These are phyloP conservation scores for Babesia bovis DNA, from an alignment of 169 alveolate genomes.

Conservation along the genomic window DNA sequence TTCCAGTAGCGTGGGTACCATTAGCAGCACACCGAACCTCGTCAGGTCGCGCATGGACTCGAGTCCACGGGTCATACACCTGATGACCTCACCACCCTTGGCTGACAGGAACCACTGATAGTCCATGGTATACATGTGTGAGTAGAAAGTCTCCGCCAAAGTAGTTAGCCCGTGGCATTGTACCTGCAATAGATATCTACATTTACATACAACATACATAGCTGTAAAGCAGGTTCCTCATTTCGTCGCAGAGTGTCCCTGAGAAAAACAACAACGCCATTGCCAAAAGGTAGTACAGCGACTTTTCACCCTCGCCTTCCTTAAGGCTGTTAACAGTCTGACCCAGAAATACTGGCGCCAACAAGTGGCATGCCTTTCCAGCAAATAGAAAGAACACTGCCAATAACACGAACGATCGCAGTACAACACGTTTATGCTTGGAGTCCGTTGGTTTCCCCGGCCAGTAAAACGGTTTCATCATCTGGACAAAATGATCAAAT, in stretches of 20 bases:
- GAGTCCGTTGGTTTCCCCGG: slow-evolving; percentile 25
- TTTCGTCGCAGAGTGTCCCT: slow-evolving; percentile 40
- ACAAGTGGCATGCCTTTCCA: slow-evolving; percentile 37
- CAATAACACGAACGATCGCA: slow-evolving; percentile 29
- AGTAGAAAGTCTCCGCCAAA: slow-evolving; percentile 26
- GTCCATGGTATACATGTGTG: slow-evolving; percentile 42
- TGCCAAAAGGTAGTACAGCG: neutral
- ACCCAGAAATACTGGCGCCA: slow-evolving; percentile 54
- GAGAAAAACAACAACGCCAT: slow-evolving; percentile 4
- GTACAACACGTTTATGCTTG: neutral
- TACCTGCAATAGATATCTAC: slow-evolving; percentile 6
- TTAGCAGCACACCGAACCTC: slow-evolving; percentile 44
- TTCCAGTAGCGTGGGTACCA: slow-evolving; percentile 63
- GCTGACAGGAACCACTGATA: slow-evolving; percentile 55
- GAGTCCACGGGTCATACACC: slow-evolving; percentile 59
- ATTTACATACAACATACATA: slow-evolving; percentile 25
- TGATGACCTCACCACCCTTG: slow-evolving; percentile 53
- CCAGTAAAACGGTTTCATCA: slow-evolving; percentile 58
- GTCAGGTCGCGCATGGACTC: slow-evolving; percentile 63
- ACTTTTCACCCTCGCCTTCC: neutral
- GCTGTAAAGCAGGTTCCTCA: slow-evolving; percentile 47
- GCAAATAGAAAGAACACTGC: slow-evolving; percentile 24
- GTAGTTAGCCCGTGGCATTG: slow-evolving; percentile 35
- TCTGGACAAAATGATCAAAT: neutral
- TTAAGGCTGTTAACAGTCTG: slow-evolving; percentile 4